These are phyloP conservation scores for Flammula alnicola DNA, from an alignment of 1,284 basidiomycete species.

Conservation along the genomic window DNA sequence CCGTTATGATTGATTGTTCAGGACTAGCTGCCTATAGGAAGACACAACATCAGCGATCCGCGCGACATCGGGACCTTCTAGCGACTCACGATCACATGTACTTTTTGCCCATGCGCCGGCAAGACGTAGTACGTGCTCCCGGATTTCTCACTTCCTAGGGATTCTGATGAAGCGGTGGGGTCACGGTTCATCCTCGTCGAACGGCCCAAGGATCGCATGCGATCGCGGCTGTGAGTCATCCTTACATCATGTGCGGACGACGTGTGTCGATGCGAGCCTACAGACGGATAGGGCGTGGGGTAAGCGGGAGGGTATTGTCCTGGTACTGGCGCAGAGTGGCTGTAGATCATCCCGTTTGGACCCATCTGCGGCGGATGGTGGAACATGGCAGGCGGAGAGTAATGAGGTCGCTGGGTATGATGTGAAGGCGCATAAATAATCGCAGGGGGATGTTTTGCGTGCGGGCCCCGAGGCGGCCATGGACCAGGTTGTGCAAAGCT, in stretches of 20 bases:
- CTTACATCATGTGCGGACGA: conserved; percentile 26
- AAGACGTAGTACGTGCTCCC: conserved; percentile 76
- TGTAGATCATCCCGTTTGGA: conserved; percentile 56
- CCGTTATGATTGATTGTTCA: conserved; percentile 51
- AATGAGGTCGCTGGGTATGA: conserved; percentile 44
- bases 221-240: conserved; percentile 31
- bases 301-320: conserved; percentile 34
- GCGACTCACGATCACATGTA: conserved; percentile 68
- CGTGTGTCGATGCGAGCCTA: conserved; percentile 23
- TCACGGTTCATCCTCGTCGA: conserved; percentile 18
- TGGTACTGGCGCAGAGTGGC: conserved; percentile 54
- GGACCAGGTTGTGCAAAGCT: conserved; percentile 38
- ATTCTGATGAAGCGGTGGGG: conserved; percentile 28
- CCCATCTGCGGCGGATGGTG: conserved; percentile 49
- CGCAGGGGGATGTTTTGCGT: conserved; percentile 47
- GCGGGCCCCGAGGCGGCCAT: conserved; percentile 27
- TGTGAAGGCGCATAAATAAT: conserved; percentile 58
- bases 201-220: conserved; percentile 35
- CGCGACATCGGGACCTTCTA: conserved; percentile 1
- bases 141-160: conserved; percentile 53
- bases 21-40: conserved; percentile 44
- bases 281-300: conserved; percentile 42
- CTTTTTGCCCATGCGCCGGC: conserved; percentile 67
- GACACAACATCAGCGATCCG: conserved; percentile 8
- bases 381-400: conserved; percentile 54